Conservation (phyloP, 139 green algal species). For the Haematococcus lacustris region DNA sequence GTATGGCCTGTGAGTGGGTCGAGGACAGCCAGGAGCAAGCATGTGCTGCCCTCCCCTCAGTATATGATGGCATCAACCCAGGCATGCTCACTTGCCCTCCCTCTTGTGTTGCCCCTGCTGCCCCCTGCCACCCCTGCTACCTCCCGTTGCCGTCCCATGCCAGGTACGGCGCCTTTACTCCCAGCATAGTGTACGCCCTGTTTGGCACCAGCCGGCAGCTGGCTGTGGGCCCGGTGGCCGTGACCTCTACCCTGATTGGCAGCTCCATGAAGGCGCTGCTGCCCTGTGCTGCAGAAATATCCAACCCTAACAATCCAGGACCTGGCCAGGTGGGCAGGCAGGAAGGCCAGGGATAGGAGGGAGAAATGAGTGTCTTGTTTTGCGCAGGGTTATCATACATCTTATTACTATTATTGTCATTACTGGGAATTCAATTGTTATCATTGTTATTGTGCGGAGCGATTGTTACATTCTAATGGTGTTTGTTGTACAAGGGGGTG, state of each 20-base stretch:
- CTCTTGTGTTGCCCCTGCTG: not conserved
- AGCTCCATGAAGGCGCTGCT: constrained; percentile 18
- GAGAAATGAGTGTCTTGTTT: too few relatives aligned
- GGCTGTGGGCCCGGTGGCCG: constrained; percentile 31
- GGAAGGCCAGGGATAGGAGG: too few relatives aligned
- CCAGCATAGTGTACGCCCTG: constrained; percentile 65
- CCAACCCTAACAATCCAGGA: constrained; percentile 16
- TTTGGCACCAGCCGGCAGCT: constrained; percentile 54
- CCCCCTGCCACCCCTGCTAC: not conserved
- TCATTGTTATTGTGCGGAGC: too few relatives aligned
- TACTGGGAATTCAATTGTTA: too few relatives aligned
- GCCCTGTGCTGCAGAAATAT: constrained; percentile 8
- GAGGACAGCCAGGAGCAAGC: not conserved
- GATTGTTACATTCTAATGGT: too few relatives aligned
- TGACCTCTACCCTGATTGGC: constrained; percentile 29
- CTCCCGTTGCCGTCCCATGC: not conserved
- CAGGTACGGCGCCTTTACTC: constrained; percentile 75
- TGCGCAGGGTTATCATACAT: too few relatives aligned
- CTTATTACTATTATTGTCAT: too few relatives aligned
- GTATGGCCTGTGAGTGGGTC: constrained; percentile 57
- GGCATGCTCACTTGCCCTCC: not conserved
- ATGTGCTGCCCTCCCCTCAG: not conserved
- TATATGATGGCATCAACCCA: not conserved
- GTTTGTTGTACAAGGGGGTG: too few relatives aligned
- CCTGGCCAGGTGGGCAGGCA: constrained; percentile 6